Conservation (phyloP, 768 basidiomycete species). For the Boletellus sp. region DNA sequence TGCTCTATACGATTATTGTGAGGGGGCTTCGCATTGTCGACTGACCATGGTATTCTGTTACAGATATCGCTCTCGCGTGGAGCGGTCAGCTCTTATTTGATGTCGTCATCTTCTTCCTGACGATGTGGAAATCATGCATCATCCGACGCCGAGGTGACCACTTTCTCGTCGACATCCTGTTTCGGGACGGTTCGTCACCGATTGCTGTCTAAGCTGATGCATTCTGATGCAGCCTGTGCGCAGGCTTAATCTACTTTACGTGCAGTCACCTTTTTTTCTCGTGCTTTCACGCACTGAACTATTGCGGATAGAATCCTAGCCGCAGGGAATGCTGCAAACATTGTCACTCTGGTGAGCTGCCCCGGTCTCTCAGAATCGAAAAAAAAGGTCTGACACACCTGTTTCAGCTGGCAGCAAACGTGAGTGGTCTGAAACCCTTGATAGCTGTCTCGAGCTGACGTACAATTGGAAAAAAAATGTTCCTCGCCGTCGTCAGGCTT, state of each 20-base stretch:
- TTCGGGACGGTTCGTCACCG: constrained; percentile 16
- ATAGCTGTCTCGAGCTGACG: too few relatives aligned
- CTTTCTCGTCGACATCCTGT: constrained; percentile 9
- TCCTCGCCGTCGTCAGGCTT: neutral
- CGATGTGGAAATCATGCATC: constrained; percentile 10
- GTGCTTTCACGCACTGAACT: neutral
- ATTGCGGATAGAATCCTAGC: constrained; percentile 12
- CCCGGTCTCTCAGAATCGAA: neutral
- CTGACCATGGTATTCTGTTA: neutral
- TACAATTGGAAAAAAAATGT: too few relatives aligned
- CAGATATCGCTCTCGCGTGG: constrained; percentile 10
- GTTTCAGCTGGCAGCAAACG: neutral
- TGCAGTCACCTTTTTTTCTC: neutral
- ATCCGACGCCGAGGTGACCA: constrained; percentile 1
- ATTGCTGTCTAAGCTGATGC: neutral
- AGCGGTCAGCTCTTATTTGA: constrained; percentile 19
- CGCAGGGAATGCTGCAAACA: constrained; percentile 4
- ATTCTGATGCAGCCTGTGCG: neutral
- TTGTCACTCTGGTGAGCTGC: constrained; percentile 10
- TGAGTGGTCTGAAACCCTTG: neutral
- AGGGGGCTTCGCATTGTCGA: neutral
- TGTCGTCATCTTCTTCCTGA: constrained; percentile 19
- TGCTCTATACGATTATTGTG: neutral
- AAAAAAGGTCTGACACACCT: neutral
- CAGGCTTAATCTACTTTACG: constrained; percentile 20